Evolutionary conservation across 495 filamentous ascomycete species (phyloP), one percentile per base, ranked within the genome.

Genomic region (Bryoglossum gracile): DNA sequence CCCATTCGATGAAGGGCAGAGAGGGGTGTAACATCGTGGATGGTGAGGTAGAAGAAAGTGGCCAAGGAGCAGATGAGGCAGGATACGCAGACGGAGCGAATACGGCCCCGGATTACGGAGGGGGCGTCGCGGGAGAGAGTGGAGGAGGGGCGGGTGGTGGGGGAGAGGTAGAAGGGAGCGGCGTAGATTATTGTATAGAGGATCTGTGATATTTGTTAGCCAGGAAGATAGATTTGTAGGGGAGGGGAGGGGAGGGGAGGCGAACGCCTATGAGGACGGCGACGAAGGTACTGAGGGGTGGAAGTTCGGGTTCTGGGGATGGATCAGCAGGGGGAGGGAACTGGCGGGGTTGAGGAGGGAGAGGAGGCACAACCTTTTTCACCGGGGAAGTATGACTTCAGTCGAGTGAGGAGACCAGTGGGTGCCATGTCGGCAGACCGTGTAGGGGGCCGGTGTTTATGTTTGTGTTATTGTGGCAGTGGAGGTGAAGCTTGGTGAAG

Each of bases 121-220:
- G 92, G 89, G 17, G 86, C 80, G 76, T 97, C 91, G 48, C 92
- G 82, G 44, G 86, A 84, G 16, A 95, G 77, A 43, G 74, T 78
- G n/a, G 78, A 76, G 1, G 87, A 89, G 3, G 90, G 89, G 16
- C 89, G 83, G 4, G 89, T 92, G 23, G 77, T 71, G 4, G 77
- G 57, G 18, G 82, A 92, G 53, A 91, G 68, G 68, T 97, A 97
- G 73, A 98, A 87, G 25, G 92, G 89, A 25, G 86, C 67, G 65
- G 97, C 87, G 70, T 96, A 98, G 69, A 84, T 63, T 49, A 87
- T 60, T 3, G 89, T 94, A 63, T 91, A 87, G 47, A 82, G 62
- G 45, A 89, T 64, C 78, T 90, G 17, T 8, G 32, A 30, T 5
- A 5, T 32, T 19, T 32, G 10, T 32, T 18, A 30, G 23, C 37